Conservation (phyloP, 2,329 filamentous ascomycete genomes). For the Colletotrichum magnum region DNA sequence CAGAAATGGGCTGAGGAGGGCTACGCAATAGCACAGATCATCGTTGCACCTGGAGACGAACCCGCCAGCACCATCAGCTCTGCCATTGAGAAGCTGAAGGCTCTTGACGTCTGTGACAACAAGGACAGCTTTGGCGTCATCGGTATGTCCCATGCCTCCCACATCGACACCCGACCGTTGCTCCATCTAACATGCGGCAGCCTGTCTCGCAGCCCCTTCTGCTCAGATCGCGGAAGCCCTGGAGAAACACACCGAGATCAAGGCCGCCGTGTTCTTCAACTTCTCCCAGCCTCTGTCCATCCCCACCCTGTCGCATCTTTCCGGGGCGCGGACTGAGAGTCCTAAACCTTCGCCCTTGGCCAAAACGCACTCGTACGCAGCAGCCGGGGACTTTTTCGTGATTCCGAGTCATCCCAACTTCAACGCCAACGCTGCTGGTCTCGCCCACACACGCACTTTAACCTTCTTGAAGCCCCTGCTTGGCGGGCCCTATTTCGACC, state of each 20-base stretch:
- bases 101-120: conserved; percentile 44
- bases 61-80: conserved; percentile 3
- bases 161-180: background rate
- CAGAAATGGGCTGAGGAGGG: conserved; percentile 83
- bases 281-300: conserved; percentile 23
- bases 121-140: conserved; percentile 46
- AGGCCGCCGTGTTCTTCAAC: conserved; percentile 36
- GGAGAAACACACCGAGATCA: conserved; percentile 14
- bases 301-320: conserved; percentile 28
- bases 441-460: conserved; percentile 77
- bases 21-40: conserved; percentile 71
- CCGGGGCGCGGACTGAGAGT: background rate
- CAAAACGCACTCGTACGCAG: conserved; percentile 58
- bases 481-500: conserved; percentile 77
- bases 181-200: conserved; percentile 14
- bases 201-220: background rate
- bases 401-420: conserved; percentile 66
- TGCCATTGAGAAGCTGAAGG: conserved; percentile 13
- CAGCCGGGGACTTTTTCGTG: conserved; percentile 55
- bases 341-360: background rate
- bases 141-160: conserved; percentile 19
- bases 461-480: conserved; percentile 75
- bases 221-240: conserved; percentile 6
- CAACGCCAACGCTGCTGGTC: conserved; percentile 66
- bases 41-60: background rate